phyloP scores from a whole-genome alignment of 371 early-diverging fungal species.

The Mortierella sp. region DNA sequence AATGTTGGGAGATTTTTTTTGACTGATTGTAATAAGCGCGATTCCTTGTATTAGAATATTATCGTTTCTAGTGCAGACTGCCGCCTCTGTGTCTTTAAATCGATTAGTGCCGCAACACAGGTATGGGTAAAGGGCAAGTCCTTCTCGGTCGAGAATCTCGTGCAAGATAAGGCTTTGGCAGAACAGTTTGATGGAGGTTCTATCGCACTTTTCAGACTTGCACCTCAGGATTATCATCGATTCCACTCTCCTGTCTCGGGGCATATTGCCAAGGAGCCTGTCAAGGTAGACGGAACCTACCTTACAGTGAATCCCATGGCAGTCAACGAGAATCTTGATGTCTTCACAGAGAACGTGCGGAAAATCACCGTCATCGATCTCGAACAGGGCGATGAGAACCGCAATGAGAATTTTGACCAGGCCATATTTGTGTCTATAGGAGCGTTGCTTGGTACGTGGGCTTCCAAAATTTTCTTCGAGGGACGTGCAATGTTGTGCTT shows the following conservation, averaged over 20 bases:
- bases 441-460: slow-evolving; percentile 54
- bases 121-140: slow-evolving; percentile 82
- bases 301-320: slow-evolving; percentile 61
- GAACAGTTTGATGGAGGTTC: slow-evolving; percentile 67
- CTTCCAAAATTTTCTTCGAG: no score
- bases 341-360: slow-evolving; percentile 63
- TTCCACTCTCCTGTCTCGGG: slow-evolving; percentile 79
- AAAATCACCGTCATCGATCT: slow-evolving; percentile 39
- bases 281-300: slow-evolving; percentile 25
- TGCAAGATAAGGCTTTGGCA: slow-evolving; percentile 58
- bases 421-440: slow-evolving; percentile 61
- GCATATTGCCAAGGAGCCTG: slow-evolving; percentile 34
- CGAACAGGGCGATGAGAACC: slow-evolving; percentile 24
- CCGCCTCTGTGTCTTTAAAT: slow-evolving; percentile 67
- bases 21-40: no score
- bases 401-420: slow-evolving; percentile 18
- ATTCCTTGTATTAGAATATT: slow-evolving; percentile 43
- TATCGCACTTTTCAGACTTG: slow-evolving; percentile 76
- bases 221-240: slow-evolving; percentile 87
- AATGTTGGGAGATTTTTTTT: no score
- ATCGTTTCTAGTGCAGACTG: slow-evolving; percentile 79
- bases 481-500: no score
- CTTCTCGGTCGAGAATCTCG: slow-evolving; percentile 66
- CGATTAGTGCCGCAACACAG: slow-evolving; percentile 63
- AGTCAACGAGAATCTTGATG: slow-evolving; percentile 57